Percentiles rank a stretch among this genome's conserved stretches.
phyloP scores from a whole-genome alignment of 192 early-diverging fungal genomes.

The Thoreauomyces humboldtii region DNA sequence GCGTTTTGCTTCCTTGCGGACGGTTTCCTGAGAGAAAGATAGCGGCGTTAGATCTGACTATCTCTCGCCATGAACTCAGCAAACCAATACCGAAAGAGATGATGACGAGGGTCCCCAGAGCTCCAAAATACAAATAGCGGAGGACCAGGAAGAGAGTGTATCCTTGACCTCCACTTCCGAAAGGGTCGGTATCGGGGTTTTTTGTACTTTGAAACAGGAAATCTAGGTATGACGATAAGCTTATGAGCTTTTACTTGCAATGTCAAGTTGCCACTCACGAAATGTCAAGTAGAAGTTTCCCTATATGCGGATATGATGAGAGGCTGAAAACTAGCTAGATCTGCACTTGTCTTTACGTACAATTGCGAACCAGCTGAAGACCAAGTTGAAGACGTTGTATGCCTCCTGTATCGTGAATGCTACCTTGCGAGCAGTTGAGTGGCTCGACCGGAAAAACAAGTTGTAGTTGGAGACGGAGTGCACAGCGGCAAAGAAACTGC shows the following conservation, averaged over 20 bases:
- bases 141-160: slow-evolving; percentile 14
- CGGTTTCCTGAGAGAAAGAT: slow-evolving; percentile 50
- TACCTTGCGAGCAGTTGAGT: slow-evolving; percentile 66
- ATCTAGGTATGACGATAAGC: too few species aligned
- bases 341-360: too few species aligned
- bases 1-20: slow-evolving; percentile 51
- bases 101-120: slow-evolving; percentile 45
- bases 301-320: too few species aligned
- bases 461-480: slow-evolving; percentile 75
- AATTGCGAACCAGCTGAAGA: slow-evolving; percentile 60
- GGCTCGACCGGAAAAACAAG: slow-evolving; percentile 72
- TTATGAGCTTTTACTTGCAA: too few species aligned
- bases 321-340: too few species aligned
- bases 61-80: too few species aligned
- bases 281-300: slow-evolving; percentile 33
- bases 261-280: slow-evolving; percentile 9
- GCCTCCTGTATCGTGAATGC: slow-evolving; percentile 72
- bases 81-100: slow-evolving; percentile 44
- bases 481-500: slow-evolving; percentile 88
- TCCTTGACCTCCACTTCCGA: slow-evolving; percentile 25
- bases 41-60: background rate
- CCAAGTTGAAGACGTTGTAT: slow-evolving; percentile 77
- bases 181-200: slow-evolving; percentile 22
- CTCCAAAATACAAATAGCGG: slow-evolving; percentile 21
- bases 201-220: slow-evolving; percentile 22